Conservation (phyloP, 2,329 filamentous ascomycete genomes). For the Neocucurbitaria cava region DNA sequence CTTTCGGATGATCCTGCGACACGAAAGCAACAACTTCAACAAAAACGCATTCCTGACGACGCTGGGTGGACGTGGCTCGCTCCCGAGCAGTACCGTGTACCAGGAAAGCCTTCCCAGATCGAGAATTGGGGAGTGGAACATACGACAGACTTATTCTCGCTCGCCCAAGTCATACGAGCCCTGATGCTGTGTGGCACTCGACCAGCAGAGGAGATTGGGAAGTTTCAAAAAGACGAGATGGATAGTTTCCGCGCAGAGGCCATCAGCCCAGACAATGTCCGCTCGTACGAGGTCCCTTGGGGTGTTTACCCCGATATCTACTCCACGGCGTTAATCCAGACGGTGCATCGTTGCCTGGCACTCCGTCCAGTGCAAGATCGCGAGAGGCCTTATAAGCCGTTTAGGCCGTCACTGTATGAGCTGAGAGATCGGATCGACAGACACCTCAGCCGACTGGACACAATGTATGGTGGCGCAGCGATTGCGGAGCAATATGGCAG, state of each 20-base stretch:
- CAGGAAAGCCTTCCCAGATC: too few species aligned
- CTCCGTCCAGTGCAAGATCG: neutral
- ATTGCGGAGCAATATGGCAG: neutral
- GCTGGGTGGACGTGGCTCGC: too few species aligned
- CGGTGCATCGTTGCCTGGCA: slow-evolving; percentile 1
- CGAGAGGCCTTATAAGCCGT: neutral
- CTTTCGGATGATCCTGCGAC: neutral
- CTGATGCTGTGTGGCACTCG: slow-evolving; percentile 7
- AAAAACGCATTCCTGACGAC: too few species aligned
- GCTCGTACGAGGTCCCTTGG: neutral
- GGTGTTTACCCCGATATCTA: neutral
- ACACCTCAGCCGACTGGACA: neutral
- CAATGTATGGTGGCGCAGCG: neutral
- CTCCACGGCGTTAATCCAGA: neutral
- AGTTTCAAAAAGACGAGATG: neutral
- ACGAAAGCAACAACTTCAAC: neutral
- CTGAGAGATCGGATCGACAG: neutral
- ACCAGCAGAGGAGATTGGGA: neutral
- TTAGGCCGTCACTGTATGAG: neutral
- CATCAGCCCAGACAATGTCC: neutral
- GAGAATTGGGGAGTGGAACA: neutral
- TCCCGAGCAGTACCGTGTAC: too few species aligned
- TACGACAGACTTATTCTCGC: slow-evolving; percentile 1
- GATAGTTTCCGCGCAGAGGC: neutral
- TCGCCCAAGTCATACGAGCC: slow-evolving; percentile 1